These are phyloP conservation scores for Fusarium devonianum DNA, from an alignment of 2,329 filamentous ascomycete species.

Conservation along the genomic window DNA sequence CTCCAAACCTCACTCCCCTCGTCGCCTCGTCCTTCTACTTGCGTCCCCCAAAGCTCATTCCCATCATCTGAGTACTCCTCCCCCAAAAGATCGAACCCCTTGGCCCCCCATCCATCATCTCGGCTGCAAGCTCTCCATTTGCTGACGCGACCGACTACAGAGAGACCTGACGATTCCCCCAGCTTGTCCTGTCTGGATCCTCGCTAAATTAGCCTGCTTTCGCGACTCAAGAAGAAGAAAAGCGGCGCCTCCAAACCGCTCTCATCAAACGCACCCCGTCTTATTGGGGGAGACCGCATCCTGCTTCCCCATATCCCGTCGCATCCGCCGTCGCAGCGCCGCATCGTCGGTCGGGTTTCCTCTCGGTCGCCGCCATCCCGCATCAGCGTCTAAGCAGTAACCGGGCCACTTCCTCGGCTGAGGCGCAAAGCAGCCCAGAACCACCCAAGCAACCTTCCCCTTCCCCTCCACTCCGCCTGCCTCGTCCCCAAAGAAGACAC, in stretches of 20 bases:
- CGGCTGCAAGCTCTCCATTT: slow-evolving; percentile 9
- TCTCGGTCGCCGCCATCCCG: slow-evolving; percentile 38
- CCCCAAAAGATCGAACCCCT: slow-evolving; percentile 9
- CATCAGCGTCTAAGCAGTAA: slow-evolving; percentile 18
- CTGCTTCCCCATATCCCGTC: slow-evolving; percentile 30
- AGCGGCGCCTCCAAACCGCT: slow-evolving; percentile 31
- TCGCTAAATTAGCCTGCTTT: neutral
- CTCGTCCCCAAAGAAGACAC: slow-evolving; percentile 19
- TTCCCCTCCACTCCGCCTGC: slow-evolving; percentile 14
- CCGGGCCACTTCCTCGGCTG: slow-evolving; percentile 42
- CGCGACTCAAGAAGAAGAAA: slow-evolving; percentile 11
- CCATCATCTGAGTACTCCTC: neutral
- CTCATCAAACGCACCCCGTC: slow-evolving; percentile 41
- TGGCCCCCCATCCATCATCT: slow-evolving; percentile 1
- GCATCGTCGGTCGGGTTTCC: slow-evolving; percentile 37
- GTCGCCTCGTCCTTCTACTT: neutral
- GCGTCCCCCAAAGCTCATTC: slow-evolving; percentile 2
- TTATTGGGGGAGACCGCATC: slow-evolving; percentile 36
- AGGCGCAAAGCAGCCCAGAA: slow-evolving; percentile 14
- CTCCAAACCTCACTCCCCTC: slow-evolving; percentile 9
- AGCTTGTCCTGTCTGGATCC: slow-evolving; percentile 29
- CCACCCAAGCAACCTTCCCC: slow-evolving; percentile 14
- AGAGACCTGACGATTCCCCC: slow-evolving; percentile 28
- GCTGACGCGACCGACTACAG: slow-evolving; percentile 20
- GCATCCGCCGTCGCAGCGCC: slow-evolving; percentile 24